phyloP scores from a whole-genome alignment of 768 basidiomycete genomes.

The Amanita pallidorosea region DNA sequence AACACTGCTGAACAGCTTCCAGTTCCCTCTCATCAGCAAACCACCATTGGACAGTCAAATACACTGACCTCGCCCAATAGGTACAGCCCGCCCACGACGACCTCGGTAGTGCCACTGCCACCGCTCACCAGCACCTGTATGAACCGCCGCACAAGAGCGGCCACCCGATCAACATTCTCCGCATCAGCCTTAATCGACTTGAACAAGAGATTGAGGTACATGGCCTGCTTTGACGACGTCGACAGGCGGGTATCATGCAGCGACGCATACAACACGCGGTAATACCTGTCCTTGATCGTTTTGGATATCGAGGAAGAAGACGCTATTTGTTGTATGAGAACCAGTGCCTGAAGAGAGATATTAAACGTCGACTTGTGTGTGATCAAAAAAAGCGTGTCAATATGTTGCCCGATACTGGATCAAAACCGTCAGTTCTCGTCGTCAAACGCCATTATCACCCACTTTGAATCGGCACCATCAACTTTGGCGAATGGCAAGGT shows the following conservation, averaged over 20 bases:
- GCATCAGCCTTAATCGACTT: slow-evolving; percentile 68
- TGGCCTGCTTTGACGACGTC: slow-evolving; percentile 84
- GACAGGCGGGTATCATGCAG: slow-evolving; percentile 75
- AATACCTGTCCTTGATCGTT: slow-evolving; percentile 55
- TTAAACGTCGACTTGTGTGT: slow-evolving; percentile 97
- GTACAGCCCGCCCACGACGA: slow-evolving; percentile 81
- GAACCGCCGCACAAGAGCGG: slow-evolving; percentile 75
- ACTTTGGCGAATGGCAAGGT: slow-evolving; percentile 88
- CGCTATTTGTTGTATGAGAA: slow-evolving; percentile 79
- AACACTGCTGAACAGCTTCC: slow-evolving; percentile 29
- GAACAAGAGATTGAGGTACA: slow-evolving; percentile 93
- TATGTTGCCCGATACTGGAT: slow-evolving; percentile 68
- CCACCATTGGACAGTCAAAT: not conserved
- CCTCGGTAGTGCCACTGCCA: slow-evolving; percentile 70
- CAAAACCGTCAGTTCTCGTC: not conserved
- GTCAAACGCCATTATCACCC: slow-evolving; percentile 12
- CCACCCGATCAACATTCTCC: slow-evolving; percentile 44
- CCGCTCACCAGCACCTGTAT: slow-evolving; percentile 69
- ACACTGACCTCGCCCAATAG: slow-evolving; percentile 73
- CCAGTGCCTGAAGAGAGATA: slow-evolving; percentile 85
- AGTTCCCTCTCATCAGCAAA: slow-evolving; percentile 3
- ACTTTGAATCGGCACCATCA: slow-evolving; percentile 59
- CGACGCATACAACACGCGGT: slow-evolving; percentile 83
- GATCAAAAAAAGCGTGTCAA: slow-evolving; percentile 89
- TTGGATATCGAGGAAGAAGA: slow-evolving; percentile 34